Base-by-base conservation (phyloP, 2,329 filamentous ascomycete genomes). In the Chrysoporthe austroafricana region DNA sequence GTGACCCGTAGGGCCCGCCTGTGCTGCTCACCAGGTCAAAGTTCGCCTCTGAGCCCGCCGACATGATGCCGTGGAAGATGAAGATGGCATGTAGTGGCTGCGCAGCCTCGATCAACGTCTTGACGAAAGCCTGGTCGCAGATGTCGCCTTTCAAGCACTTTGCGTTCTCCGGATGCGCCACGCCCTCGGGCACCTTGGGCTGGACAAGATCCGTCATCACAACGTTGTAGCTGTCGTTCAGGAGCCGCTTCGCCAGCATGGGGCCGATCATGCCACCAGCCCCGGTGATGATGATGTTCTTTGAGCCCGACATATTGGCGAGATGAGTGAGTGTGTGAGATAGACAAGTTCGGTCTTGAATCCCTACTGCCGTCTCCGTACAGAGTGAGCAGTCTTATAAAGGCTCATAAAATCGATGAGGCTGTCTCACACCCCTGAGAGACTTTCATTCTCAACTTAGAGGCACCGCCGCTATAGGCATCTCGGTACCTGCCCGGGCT, bases 31-130 rank as follows among this genome's bases (percentile, higher is more conserved):
- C 66, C 52, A 88, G 79, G 62, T 86, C 84, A 70, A 86, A 87
- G 76, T 89, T 83, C 54, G 85, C 85, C 76, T 90, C 88, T 18
- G 86, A 85, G 6, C 86, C 87, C 14, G 84, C 84, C 0, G 87
- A 90, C 88, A 90, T 90, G 80, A 90, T 88, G 70, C 88, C 88
- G 76, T 90, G 88, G 75, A 90, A 86, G 72, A 88, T 80, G 77
- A 88, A 90, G 67, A 85, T 81, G 59, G 84, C 84, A 68, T 83
- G 79, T 3, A 87, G 78, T 1, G 83, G 81, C 36, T 79, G 77
- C 21, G 82, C 80, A 4, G 79, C 79, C 0, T 75, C 74, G 16
- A 86, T 79, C 1, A 89, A 80, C 16, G 70, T 50, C 52, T 72
- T 56, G 11, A 81, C 69, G 70, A 79, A 80, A 21, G 69, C 64